Evolutionary conservation across 257 asterid species (phyloP).

Genomic region (Eucommia ulmoides): DNA sequence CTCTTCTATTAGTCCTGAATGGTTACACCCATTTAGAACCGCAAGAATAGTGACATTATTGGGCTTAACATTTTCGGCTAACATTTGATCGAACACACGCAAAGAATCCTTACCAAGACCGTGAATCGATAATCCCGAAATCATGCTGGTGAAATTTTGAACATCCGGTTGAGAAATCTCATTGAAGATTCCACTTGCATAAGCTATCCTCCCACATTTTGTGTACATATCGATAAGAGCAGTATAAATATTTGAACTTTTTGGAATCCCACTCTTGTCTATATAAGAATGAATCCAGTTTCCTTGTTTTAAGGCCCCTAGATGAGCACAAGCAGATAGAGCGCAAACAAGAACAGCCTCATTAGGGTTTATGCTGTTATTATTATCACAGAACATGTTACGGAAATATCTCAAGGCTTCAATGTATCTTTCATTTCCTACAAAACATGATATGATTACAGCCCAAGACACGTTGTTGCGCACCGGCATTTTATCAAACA

Average conservation of each 20-base stretch:
- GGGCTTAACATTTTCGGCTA: constrained; percentile 7
- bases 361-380: constrained; percentile 34
- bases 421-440: constrained; percentile 32
- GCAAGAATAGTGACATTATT: constrained; percentile 16
- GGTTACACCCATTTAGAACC: constrained; percentile 19
- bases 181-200: constrained; percentile 36
- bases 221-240: constrained; percentile 82
- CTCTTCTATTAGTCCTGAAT: constrained; percentile 16
- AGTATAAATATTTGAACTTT: constrained; percentile 38
- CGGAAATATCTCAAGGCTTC: constrained; percentile 39
- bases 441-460: constrained; percentile 60
- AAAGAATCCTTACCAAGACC: constrained; percentile 22
- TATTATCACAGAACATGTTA: constrained; percentile 34
- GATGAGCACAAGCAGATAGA: constrained; percentile 76
- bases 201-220: constrained; percentile 59
- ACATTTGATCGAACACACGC: constrained; percentile 14
- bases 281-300: constrained; percentile 42
- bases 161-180: constrained; percentile 27
- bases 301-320: constrained; percentile 65
- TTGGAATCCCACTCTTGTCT: constrained; percentile 13
- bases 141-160: constrained; percentile 62
- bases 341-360: constrained; percentile 77
- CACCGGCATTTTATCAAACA: constrained; percentile 66
- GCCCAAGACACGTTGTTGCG: constrained; percentile 71
- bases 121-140: constrained; percentile 33